Evolutionary conservation across 2,329 filamentous ascomycete species (phyloP).

Genomic region (Ascomycota sp.): DNA sequence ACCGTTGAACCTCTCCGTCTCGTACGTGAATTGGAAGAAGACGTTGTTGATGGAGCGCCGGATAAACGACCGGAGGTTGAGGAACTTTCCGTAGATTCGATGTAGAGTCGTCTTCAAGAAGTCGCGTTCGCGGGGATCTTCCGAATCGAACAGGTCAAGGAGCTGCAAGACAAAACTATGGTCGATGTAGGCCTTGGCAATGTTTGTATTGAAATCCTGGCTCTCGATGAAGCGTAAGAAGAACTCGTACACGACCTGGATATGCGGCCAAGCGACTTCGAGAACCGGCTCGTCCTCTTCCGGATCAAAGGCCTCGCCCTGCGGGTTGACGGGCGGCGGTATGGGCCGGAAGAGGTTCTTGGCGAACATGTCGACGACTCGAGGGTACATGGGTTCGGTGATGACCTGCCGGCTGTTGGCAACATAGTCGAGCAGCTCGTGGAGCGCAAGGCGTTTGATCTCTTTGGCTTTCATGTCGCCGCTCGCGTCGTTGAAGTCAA

Average conservation of each 20-base stretch:
- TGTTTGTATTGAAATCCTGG: conserved; percentile 99
- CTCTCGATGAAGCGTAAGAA: conserved; percentile 97
- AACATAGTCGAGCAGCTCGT: conserved; percentile 92
- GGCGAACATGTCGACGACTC: conserved; percentile 96
- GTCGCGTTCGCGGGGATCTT: conserved; percentile 87
- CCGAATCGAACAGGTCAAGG: conserved; percentile 93
- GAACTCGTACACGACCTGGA: conserved; percentile 98
- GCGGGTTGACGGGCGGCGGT: conserved; percentile 87
- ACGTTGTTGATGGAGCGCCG: conserved; percentile 98
- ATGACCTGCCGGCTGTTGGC: conserved; percentile 97
- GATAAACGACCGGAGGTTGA: conserved; percentile 93
- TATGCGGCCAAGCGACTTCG: conserved; percentile 96
- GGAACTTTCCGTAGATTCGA: conserved; percentile 95
- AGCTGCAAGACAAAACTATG: conserved; percentile 92
- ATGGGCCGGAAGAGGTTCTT: conserved; percentile 97
- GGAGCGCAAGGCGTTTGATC: conserved; percentile 87
- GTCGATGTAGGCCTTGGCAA: conserved; percentile 95
- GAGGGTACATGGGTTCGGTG: conserved; percentile 95
- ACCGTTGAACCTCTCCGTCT: conserved; percentile 94
- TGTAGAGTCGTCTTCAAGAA: conserved; percentile 96
- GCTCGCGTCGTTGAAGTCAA: conserved; percentile 96
- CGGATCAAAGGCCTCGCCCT: conserved; percentile 93
- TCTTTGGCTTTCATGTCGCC: conserved; percentile 99
- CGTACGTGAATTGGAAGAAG: conserved; percentile 98
- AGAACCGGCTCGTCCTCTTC: conserved; percentile 96